Conservation (phyloP, 768 basidiomycete species). For the Psilocybe cyanescens region DNA sequence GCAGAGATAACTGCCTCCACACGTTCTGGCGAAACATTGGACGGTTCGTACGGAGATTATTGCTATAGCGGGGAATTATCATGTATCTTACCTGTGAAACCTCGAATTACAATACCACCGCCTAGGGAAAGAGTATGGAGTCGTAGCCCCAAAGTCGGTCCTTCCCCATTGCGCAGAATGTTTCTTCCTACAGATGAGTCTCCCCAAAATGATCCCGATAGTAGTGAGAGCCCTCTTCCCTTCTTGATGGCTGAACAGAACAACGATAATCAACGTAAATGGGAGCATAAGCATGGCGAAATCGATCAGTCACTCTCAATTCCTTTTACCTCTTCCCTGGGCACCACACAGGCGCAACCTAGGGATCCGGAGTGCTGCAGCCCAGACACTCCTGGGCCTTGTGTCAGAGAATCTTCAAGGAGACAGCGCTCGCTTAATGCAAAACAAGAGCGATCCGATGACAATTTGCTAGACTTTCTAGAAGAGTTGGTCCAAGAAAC, state of each 20-base stretch:
- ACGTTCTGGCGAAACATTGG: not conserved
- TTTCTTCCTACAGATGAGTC: constrained; percentile 28
- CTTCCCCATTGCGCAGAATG: constrained; percentile 51
- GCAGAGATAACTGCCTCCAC: not conserved
- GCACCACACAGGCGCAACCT: too few species aligned
- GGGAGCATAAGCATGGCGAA: not conserved
- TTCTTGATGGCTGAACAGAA: not conserved
- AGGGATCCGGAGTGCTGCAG: not conserved
- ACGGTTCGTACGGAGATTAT: not conserved
- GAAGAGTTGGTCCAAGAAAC: constrained; percentile 54
- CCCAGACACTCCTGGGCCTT: too few species aligned
- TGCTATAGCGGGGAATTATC: not conserved
- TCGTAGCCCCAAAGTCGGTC: constrained; percentile 41
- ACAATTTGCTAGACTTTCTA: constrained; percentile 43
- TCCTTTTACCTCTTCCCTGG: too few species aligned
- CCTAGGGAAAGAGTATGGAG: not conserved
- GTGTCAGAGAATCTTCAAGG: not conserved
- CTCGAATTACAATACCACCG: not conserved
- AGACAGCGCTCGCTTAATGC: not conserved
- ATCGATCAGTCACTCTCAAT: too few species aligned
- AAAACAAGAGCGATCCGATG: constrained; percentile 22
- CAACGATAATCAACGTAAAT: not conserved
- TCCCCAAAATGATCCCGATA: not conserved
- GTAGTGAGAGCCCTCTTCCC: not conserved
- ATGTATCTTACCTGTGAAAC: not conserved